Evolutionary conservation across 2,329 filamentous ascomycete genomes (phyloP).

Genomic region (Botrytis aclada): DNA sequence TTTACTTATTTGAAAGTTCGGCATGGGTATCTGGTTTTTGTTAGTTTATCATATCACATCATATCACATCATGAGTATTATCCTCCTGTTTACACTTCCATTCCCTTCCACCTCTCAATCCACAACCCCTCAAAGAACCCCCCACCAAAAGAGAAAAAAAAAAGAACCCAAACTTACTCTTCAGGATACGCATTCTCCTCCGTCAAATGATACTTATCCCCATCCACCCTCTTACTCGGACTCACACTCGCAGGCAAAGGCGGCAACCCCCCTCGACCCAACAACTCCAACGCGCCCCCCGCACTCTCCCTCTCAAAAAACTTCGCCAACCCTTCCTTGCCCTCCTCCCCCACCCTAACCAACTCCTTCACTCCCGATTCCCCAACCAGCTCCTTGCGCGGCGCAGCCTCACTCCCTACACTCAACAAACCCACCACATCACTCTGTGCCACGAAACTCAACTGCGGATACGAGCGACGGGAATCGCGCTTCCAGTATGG

Average conservation of each 20-base stretch:
- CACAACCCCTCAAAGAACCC: background rate
- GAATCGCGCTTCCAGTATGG: slow-evolving; percentile 94
- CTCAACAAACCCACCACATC: slow-evolving; percentile 82
- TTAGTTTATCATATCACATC: background rate
- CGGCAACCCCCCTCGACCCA: slow-evolving; percentile 77
- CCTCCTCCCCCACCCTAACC: slow-evolving; percentile 72
- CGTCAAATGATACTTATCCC: slow-evolving; percentile 64
- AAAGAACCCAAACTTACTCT: slow-evolving; percentile 51
- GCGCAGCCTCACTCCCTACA: slow-evolving; percentile 75
- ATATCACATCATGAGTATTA: background rate
- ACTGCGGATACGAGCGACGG: slow-evolving; percentile 76
- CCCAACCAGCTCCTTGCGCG: slow-evolving; percentile 80
- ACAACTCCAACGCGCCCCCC: slow-evolving; percentile 51
- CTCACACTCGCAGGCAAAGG: slow-evolving; percentile 70
- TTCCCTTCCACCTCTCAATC: background rate
- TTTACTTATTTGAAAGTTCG: slow-evolving; percentile 21
- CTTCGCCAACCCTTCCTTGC: slow-evolving; percentile 67
- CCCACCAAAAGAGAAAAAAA: background rate
- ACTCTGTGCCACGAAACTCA: slow-evolving; percentile 76
- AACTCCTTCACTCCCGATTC: slow-evolving; percentile 70
- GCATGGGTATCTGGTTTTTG: slow-evolving; percentile 21
- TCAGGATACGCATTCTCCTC: slow-evolving; percentile 69
- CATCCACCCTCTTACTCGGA: slow-evolving; percentile 49
- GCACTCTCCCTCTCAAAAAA: slow-evolving; percentile 62
- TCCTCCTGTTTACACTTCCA: background rate